Evolutionary conservation across 768 basidiomycete genomes (phyloP).

Genomic region (Leccinum olivaceopallidum): DNA sequence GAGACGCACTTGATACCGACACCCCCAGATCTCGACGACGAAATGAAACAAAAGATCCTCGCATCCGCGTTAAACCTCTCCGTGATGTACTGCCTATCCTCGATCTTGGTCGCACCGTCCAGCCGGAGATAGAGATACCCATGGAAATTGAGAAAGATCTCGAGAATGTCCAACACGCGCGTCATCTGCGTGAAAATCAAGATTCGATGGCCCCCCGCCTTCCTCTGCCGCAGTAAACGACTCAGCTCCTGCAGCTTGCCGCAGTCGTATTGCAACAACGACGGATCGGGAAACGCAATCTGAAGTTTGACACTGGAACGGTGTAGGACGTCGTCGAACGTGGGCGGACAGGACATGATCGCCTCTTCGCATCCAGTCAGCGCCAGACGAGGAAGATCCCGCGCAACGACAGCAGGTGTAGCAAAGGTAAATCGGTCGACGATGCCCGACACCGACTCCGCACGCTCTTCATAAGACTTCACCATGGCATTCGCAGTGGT

Average conservation of each 20-base stretch:
- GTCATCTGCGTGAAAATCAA: slow-evolving; percentile 99
- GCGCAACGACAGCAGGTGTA: slow-evolving; percentile 76
- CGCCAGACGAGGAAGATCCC: slow-evolving; percentile 67
- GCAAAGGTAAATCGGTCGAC: slow-evolving; percentile 77
- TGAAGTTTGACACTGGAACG: slow-evolving; percentile 77
- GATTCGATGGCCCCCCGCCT: slow-evolving; percentile 84
- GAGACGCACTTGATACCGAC: slow-evolving; percentile 89
- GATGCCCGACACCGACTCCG: slow-evolving; percentile 48
- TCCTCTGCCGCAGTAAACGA: slow-evolving; percentile 77
- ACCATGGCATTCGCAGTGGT: slow-evolving; percentile 48
- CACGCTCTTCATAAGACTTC: slow-evolving; percentile 64
- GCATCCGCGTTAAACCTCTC: slow-evolving; percentile 83
- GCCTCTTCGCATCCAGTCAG: slow-evolving; percentile 45
- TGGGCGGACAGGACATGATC: slow-evolving; percentile 34
- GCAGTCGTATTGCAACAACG: slow-evolving; percentile 91
- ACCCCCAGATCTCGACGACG: slow-evolving; percentile 75
- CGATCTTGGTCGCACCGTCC: slow-evolving; percentile 94
- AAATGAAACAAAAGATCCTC: slow-evolving; percentile 86
- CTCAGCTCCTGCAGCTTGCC: slow-evolving; percentile 90
- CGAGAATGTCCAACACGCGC: slow-evolving; percentile 87
- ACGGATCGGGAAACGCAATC: slow-evolving; percentile 91
- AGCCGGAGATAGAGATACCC: slow-evolving; percentile 93
- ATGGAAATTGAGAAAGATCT: slow-evolving; percentile 89
- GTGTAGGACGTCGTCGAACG: slow-evolving; percentile 73
- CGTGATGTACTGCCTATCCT: slow-evolving; percentile 88